Evolutionary conservation across 495 filamentous ascomycete genomes (phyloP).

Genomic region (Penicillium samsonianum): DNA sequence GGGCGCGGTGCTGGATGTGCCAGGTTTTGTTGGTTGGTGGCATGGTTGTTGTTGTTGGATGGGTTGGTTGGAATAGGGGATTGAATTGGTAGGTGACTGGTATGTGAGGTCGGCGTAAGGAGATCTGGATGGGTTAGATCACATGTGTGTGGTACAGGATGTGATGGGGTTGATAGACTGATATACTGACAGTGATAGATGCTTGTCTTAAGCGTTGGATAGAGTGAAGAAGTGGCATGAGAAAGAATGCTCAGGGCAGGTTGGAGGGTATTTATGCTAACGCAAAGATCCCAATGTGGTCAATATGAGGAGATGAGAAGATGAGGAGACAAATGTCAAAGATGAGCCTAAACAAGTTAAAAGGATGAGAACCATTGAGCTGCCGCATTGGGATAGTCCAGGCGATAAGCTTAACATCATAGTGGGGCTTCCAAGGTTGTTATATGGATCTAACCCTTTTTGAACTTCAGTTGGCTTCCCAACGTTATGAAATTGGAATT

Average conservation of each 20-base stretch:
- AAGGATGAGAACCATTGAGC: constrained; percentile 1
- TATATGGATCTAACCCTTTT: not conserved
- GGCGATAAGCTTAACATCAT: constrained; percentile 15
- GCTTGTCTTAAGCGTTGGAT: not conserved
- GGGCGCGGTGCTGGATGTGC: constrained; percentile 12
- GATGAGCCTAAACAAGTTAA: not conserved
- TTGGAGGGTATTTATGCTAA: not conserved
- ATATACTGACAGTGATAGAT: constrained; percentile 4
- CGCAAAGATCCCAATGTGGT: not conserved
- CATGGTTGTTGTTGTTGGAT: constrained; percentile 9
- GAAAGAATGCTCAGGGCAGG: not conserved
- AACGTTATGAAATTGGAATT: not conserved
- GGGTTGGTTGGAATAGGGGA: not conserved
- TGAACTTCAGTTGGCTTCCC: not conserved
- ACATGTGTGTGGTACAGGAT: not conserved
- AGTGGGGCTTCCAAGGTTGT: not conserved
- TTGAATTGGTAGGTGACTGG: not conserved
- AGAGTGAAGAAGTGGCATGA: not conserved
- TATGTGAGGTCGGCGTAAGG: not conserved
- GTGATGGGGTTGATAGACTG: not conserved
- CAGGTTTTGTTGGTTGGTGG: constrained; percentile 19
- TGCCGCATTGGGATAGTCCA: constrained; percentile 24
- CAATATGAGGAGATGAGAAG: not conserved
- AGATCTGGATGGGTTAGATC: constrained; percentile 7
- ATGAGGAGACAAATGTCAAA: not conserved